Evolutionary conservation across 306 rosid genomes (phyloP), one percentile per base, ranked within the genome.

Genomic region (Prosopis cineraria): DNA sequence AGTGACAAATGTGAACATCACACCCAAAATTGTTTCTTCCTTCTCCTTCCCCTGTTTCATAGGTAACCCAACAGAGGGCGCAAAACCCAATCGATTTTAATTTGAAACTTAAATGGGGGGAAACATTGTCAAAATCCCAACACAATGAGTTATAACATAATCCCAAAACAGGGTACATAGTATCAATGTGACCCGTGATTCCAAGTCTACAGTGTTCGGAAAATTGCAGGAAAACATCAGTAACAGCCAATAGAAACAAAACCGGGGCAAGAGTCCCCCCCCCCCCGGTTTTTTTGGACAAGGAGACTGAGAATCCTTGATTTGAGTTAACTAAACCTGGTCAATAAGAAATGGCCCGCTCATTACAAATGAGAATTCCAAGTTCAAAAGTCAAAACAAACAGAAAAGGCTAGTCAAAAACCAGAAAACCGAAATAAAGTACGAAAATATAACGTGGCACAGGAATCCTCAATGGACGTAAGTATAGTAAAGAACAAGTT

Each of bases 11-110:
- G n/a, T 16, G 29, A 59, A 48, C 80, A 62, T 70, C 48, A 27
- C 59, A 52, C 25, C 55, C 14, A 59, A 43, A 34, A 19, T 33
- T 3, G 53, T 31, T 29, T 55, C 16, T 6, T 17, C 11, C 33
- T 50, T 17, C 44, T 64, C 60, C 50, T 68, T 34, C 33, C 78
- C 30, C 68, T 9, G 78, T 72, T 68, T 68, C 45, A 71, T 19
- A 3, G 30, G n/a, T 30, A 34, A 82, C 50, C 73, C 76, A 48
- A 58, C 36, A 62, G 52, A 37, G 39, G 7, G 20, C 41, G 76
- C 63, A 40, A 70, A 71, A 71, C 39, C 56, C 31, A 65, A 75
- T 19, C n/a, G 16, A 36, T 47, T 36, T 27, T 67, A 58, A 41
- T 72, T 29, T 20, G 10, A 47, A 13, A 66, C 24, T 71, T 29